Base-by-base conservation (phyloP, 805 yeast genomes). In the Metschnikowia lunata region DNA sequence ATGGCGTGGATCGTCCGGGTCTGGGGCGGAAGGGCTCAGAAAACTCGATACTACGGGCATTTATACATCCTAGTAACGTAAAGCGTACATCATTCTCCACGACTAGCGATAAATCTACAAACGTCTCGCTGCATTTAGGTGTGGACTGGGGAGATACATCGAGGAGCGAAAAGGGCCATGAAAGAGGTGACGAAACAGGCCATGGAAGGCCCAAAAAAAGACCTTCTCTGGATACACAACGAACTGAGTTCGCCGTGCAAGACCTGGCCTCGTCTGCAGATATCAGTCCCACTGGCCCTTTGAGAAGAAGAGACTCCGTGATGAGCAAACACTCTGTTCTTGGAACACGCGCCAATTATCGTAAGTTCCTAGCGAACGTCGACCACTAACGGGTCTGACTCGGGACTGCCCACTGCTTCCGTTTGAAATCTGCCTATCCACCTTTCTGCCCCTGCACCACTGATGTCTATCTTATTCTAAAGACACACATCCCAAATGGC, bases 401-500 rank as follows among this genome's bases (percentile, higher is more conserved):
- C 31, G n/a, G n/a, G 4, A 34, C 23, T 15, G 9, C 9, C 18
- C 18, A 32, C 11, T 6, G n/a, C 31, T n/a, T n/a, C n/a, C n/a
- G n/a, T n/a, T 9, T 29, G 30, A 8, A 29, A 29, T 29, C 10
- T 9, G 30, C 23, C 23, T 5, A 18, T 18, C 5, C 23, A 18
- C 23, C 23, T 5, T 5, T 18, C 5, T 18, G 23, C 3, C 5
- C 23, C 23, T 3, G 3, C 23, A 18, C 23, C 23, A 5, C 23
- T 18, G 23, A 18, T 5, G n/a, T 18, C 4, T 18, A 18, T 18
- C 23, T 18, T 18, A 5, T 11, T 13, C 34, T 37, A 53, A 34
- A 54, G 50, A 35, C 50, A 37, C 28, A 63, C 71, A 45, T 82
- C 87, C 96, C 97, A 89, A 37, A 89, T 75, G 29, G 86, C 81